These are phyloP conservation scores for Aureobasidium leucospermi DNA, from an alignment of 2,329 filamentous ascomycete species.

Conservation along the genomic window DNA sequence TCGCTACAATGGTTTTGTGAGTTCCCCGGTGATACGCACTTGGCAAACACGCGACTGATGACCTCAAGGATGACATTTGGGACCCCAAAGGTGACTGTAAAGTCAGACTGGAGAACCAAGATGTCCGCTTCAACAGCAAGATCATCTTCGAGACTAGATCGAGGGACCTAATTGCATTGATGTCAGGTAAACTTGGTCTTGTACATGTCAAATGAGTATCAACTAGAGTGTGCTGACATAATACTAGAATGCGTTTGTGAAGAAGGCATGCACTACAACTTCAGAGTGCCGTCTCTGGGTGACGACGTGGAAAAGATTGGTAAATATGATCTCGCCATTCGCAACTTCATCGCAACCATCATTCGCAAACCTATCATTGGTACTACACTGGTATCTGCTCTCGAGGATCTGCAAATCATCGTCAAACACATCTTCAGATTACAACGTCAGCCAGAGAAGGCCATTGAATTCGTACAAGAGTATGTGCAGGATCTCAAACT, in stretches of 20 bases:
- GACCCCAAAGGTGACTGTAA: not conserved
- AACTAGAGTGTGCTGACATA: not conserved
- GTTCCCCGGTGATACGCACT: not conserved
- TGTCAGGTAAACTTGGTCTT: not conserved
- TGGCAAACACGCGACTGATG: not conserved
- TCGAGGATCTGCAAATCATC: constrained; percentile 55
- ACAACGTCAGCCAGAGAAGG: constrained; percentile 31
- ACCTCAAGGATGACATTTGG: constrained; percentile 1
- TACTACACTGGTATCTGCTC: constrained; percentile 53
- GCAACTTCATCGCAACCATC: constrained; percentile 61
- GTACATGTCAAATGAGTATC: not conserved
- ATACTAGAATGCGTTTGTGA: constrained; percentile 2
- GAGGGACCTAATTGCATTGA: not conserved
- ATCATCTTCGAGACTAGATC: constrained; percentile 2
- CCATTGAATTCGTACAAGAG: not conserved
- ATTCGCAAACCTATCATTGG: constrained; percentile 60
- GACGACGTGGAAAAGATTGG: not conserved
- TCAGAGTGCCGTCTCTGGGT: not conserved
- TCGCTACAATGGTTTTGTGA: not conserved
- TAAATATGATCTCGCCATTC: constrained; percentile 49
- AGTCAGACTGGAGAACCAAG: not conserved
- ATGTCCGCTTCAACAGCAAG: not conserved
- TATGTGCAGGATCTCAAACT: constrained; percentile 35
- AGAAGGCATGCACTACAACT: not conserved
- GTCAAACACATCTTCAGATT: constrained; percentile 48